Conservation (phyloP, 345 rosid genomes). For the Citrus reticulata region DNA sequence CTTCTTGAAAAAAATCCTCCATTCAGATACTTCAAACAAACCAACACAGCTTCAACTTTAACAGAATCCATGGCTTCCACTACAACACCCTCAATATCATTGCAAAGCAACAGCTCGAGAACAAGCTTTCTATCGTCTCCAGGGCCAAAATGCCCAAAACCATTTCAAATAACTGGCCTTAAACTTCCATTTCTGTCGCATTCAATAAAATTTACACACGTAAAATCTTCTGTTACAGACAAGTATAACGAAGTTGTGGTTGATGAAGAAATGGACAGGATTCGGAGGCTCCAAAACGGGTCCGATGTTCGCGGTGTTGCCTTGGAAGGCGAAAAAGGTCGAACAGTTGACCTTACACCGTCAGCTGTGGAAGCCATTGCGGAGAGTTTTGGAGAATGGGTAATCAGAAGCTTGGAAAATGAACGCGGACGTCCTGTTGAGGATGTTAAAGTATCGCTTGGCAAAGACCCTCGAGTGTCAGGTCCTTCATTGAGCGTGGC, state of each 20-base stretch:
- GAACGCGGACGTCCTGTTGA: constrained; percentile 23
- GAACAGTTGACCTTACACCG: constrained; percentile 68
- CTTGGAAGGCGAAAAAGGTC: constrained; percentile 75
- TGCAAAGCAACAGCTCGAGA: constrained; percentile 22
- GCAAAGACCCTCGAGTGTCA: constrained; percentile 78
- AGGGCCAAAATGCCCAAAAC: neutral
- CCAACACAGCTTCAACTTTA: constrained; percentile 6
- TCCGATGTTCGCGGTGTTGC: constrained; percentile 96
- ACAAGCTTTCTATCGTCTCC: constrained; percentile 28
- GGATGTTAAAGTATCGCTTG: constrained; percentile 61
- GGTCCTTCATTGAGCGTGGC: constrained; percentile 66
- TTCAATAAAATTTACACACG: neutral
- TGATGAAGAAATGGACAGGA: constrained; percentile 74
- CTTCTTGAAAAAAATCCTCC: constrained; percentile 1
- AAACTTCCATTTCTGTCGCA: constrained; percentile 12
- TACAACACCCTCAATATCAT: constrained; percentile 22
- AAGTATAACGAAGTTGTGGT: constrained; percentile 38
- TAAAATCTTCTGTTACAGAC: constrained; percentile 29
- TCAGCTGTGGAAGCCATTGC: constrained; percentile 87
- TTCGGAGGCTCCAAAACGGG: constrained; percentile 82
- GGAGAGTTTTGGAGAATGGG: constrained; percentile 95
- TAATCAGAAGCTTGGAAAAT: constrained; percentile 36
- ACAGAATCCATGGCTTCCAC: constrained; percentile 30
- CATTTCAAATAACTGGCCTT: constrained; percentile 2
- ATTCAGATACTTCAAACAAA: constrained; percentile 5